Evolutionary conservation across 495 filamentous ascomycete species (phyloP).

Genomic region (Aspergillus sclerotioniger): DNA sequence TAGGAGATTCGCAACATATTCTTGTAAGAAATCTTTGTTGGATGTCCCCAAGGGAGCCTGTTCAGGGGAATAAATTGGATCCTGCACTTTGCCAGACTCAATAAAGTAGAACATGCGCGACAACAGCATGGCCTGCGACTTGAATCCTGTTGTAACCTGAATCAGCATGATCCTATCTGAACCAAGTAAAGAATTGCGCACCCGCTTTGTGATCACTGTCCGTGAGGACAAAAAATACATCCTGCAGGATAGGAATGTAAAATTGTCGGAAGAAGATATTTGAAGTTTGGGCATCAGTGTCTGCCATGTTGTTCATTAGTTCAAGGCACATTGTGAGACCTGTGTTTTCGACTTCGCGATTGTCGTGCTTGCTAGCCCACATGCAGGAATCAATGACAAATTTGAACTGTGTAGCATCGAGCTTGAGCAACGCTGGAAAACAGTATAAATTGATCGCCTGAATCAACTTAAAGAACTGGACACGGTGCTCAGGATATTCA

Average conservation of each 20-base stretch:
- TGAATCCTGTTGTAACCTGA: slow-evolving; percentile 63
- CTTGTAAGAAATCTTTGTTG: slow-evolving; percentile 85
- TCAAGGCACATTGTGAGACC: slow-evolving; percentile 99
- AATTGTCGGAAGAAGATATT: slow-evolving; percentile 97
- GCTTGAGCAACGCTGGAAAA: slow-evolving; percentile 89
- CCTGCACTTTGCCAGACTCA: slow-evolving; percentile 78
- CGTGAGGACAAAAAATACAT: slow-evolving; percentile 97
- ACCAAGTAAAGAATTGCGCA: slow-evolving; percentile 27
- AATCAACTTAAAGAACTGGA: slow-evolving; percentile 96
- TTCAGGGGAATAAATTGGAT: slow-evolving; percentile 79
- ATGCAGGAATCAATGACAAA: slow-evolving; percentile 99
- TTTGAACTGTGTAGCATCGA: slow-evolving; percentile 95
- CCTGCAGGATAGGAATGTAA: slow-evolving; percentile 90
- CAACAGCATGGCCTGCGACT: slow-evolving; percentile 88
- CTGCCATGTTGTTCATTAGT: slow-evolving; percentile 94
- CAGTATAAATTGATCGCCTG: slow-evolving; percentile 95
- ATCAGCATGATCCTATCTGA: slow-evolving; percentile 13
- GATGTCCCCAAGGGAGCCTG: slow-evolving; percentile 79
- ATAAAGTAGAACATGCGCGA: slow-evolving; percentile 96
- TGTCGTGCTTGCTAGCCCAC: slow-evolving; percentile 99
- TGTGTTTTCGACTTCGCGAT: slow-evolving; percentile 94
- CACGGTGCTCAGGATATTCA: slow-evolving; percentile 95
- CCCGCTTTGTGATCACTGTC: slow-evolving; percentile 97
- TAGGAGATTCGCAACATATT: slow-evolving; percentile 81
- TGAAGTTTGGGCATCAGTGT: slow-evolving; percentile 80